Evolutionary conservation across 805 yeast species (phyloP), one percentile per base, ranked within the genome.

Genomic region (Saturnispora bothae): DNA sequence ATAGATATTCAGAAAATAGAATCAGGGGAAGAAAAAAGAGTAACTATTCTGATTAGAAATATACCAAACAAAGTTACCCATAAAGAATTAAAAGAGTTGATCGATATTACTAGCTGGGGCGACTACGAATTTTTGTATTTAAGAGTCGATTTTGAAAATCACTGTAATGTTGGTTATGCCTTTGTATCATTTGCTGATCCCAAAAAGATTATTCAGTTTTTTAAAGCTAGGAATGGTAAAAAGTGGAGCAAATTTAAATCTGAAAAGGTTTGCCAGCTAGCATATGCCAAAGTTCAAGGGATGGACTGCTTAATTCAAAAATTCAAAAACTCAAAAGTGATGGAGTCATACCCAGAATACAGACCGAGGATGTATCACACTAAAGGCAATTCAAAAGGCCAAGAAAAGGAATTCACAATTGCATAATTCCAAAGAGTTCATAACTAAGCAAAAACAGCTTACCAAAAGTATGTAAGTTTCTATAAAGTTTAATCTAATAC

Each of bases 101-200:
- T 72, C 23, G 74, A 71, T 45, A 55, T 47, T 19, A 68, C 74
- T 3, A 68, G 66, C 49, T 48, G 53, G 43, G 49, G 56, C 25
- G 47, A 56, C 8, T 63, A 60, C 41, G 61, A 62, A 29, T 63
- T 63, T 47, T 43, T 69, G 31, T 70, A 69, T 45, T 49, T 69
- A 45, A 60, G 77, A 38, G 68, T 72, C 44, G 77, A 71, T 49
- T 72, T 69, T 49, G 60, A 57, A 38, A 71, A 66, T 47, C 63
- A 61, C 40, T 69, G 76, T 60, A 71, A 72, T 42, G 76, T 70
- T 22, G 77, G 77, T 5, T 71, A 71, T 52, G 77, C 76, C 4
- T 71, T 71, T 48, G 63, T 71, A 25, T 66, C 72, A 7, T 71
- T 71, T 46, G 64, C 58, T 16, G 49, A 57, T 21, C 68, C 76